A percentile compares a stretch with the other conserved stretches of the same genome.
phyloP scores from a whole-genome alignment of 2,329 filamentous ascomycete species.

The Hypomyces perniciosus region DNA sequence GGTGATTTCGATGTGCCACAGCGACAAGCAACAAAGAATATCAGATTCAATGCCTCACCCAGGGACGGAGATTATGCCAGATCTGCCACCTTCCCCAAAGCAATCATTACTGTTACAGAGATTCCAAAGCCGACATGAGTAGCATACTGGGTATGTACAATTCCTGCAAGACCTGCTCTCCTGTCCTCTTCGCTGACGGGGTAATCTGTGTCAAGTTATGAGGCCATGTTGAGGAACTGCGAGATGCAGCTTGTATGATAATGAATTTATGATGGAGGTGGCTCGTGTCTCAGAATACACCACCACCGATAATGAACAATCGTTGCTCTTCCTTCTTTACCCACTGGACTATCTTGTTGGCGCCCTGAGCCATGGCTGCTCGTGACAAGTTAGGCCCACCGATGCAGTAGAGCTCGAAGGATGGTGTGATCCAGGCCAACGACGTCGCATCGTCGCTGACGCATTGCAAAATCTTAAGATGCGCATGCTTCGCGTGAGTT shows the following conservation, averaged over 20 bases:
- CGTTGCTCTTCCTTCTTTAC: constrained; percentile 86
- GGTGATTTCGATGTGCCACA: constrained; percentile 18
- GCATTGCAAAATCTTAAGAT: constrained; percentile 80
- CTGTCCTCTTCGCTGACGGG: neutral
- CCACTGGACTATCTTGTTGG: constrained; percentile 88
- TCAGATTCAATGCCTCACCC: neutral
- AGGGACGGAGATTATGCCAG: neutral
- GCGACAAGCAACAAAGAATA: constrained; percentile 1
- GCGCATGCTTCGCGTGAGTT: constrained; percentile 77
- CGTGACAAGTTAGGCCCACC: constrained; percentile 66
- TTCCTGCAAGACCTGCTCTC: neutral
- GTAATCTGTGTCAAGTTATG: neutral
- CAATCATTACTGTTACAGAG: constrained; percentile 15
- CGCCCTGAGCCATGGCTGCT: constrained; percentile 69
- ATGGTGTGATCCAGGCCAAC: constrained; percentile 83
- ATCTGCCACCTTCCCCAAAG: constrained; percentile 10
- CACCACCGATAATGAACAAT: constrained; percentile 95
- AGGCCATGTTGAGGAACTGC: neutral
- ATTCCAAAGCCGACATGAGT: constrained; percentile 13
- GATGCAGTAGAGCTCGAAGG: constrained; percentile 95
- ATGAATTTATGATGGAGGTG: constrained; percentile 4
- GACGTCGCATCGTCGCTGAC: constrained; percentile 69
- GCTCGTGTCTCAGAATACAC: constrained; percentile 55
- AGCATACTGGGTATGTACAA: neutral
- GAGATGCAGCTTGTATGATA: constrained; percentile 11